Evolutionary conservation across 306 rosid species (phyloP).

Genomic region (Biancaea sappan): DNA sequence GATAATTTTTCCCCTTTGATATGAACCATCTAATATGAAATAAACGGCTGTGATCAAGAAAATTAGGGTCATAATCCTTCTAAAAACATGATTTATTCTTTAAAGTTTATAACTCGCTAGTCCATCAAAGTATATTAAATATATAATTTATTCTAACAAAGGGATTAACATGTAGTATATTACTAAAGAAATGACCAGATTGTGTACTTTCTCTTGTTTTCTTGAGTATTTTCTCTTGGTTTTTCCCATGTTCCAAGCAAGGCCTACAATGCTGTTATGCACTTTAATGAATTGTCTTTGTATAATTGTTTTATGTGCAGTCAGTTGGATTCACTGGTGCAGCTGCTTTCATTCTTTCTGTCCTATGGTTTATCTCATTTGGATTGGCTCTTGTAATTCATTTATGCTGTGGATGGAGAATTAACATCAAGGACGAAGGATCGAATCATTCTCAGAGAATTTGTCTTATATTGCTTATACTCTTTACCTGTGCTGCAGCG

Average conservation of each 20-base stretch:
- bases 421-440: slow-evolving; percentile 61
- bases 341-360: slow-evolving; percentile 69
- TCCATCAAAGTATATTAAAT: too few species aligned
- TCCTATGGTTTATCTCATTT: slow-evolving; percentile 76
- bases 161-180: too few species aligned
- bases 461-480: slow-evolving; percentile 59
- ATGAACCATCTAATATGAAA: too few species aligned
- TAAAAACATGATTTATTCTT: too few species aligned
- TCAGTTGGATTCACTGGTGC: slow-evolving; percentile 91
- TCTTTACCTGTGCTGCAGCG: slow-evolving; percentile 78
- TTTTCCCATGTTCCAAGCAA: background rate
- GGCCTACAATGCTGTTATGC: background rate
- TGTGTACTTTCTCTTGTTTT: too few species aligned
- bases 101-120: too few species aligned
- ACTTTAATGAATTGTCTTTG: background rate
- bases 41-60: too few species aligned
- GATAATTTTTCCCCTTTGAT: too few species aligned
- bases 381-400: slow-evolving; percentile 71
- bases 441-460: slow-evolving; percentile 61
- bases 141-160: too few species aligned
- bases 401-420: slow-evolving; percentile 84
- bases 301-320: slow-evolving; percentile 47
- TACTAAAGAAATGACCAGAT: too few species aligned
- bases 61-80: too few species aligned
- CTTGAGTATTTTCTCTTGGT: too few species aligned